Evolutionary conservation across 495 filamentous ascomycete genomes (phyloP).

Genomic region (Glarea lozoyensis): DNA sequence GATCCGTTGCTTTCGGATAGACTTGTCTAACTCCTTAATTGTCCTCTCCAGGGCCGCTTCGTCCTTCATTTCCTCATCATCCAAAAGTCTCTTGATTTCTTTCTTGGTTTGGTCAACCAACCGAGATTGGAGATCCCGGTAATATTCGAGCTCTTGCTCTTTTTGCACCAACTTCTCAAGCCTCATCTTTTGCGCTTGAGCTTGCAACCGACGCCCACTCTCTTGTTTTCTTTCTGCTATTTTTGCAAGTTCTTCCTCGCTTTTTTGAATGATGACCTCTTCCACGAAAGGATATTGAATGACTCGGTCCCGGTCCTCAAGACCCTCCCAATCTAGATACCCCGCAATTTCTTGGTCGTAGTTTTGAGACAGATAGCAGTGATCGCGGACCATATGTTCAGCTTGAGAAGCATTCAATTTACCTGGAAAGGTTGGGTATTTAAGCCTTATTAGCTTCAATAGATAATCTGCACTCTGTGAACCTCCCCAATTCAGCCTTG

Average conservation of each 20-base stretch:
- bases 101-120: conserved; percentile 68
- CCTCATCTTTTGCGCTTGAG: conserved; percentile 94
- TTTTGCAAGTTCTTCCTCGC: conserved; percentile 78
- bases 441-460: conserved; percentile 79
- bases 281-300: conserved; percentile 92
- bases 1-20: conserved; percentile 78
- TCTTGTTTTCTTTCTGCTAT: conserved; percentile 91
- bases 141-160: conserved; percentile 92
- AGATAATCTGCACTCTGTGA: conserved; percentile 84
- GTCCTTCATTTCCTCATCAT: conserved; percentile 85
- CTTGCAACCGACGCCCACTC: conserved; percentile 81
- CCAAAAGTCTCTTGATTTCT: conserved; percentile 73
- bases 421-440: conserved; percentile 82
- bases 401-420: conserved; percentile 78
- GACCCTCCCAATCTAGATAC: conserved; percentile 77
- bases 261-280: conserved; percentile 79
- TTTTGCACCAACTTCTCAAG: conserved; percentile 90
- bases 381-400: conserved; percentile 76
- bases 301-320: conserved; percentile 81
- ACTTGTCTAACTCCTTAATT: conserved; percentile 80
- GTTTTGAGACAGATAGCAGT: conserved; percentile 80
- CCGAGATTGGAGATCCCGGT: conserved; percentile 65
- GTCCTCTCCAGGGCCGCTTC: conserved; percentile 70
- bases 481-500: conserved; percentile 90
- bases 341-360: conserved; percentile 66